These are phyloP conservation scores for Penicillium sp. DNA, from an alignment of 2,329 filamentous ascomycete species.

Conservation along the genomic window DNA sequence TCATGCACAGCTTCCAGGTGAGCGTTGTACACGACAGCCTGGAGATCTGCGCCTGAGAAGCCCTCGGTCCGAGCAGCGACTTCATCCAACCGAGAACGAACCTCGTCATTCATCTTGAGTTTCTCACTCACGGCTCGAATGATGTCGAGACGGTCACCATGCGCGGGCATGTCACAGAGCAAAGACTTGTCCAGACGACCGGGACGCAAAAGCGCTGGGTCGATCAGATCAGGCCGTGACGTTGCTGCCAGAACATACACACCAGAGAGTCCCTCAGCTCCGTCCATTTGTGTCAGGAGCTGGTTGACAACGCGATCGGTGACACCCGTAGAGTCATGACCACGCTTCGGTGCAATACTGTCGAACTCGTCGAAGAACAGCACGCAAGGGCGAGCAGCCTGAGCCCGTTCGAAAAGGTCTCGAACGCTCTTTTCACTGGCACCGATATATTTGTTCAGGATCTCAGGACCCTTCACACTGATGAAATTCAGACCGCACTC, in stretches of 20 bases:
- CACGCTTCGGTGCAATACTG: constrained; percentile 93
- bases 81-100: constrained; percentile 66
- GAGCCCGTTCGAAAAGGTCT: constrained; percentile 90
- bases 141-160: constrained; percentile 84
- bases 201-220: constrained; percentile 87
- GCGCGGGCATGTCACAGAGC: constrained; percentile 82
- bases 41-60: constrained; percentile 91
- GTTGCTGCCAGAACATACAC: constrained; percentile 97
- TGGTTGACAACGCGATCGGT: constrained; percentile 98
- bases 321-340: constrained; percentile 96
- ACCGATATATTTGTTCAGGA: constrained; percentile 98
- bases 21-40: constrained; percentile 93
- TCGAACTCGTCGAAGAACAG: constrained; percentile 99
- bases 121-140: constrained; percentile 80
- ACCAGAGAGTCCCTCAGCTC: constrained; percentile 88
- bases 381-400: constrained; percentile 85
- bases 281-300: constrained; percentile 97
- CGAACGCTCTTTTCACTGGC: constrained; percentile 95
- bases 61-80: constrained; percentile 81
- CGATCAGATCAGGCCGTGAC: constrained; percentile 88
- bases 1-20: constrained; percentile 97
- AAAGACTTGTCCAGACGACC: constrained; percentile 92
- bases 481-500: constrained; percentile 99
- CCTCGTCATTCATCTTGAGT: constrained; percentile 69
- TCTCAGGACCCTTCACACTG: constrained; percentile 95